Evolutionary conservation across 164 flowering plant species (phyloP), one percentile per base, ranked within the genome.

Genomic region (Brasenia schreberi): DNA sequence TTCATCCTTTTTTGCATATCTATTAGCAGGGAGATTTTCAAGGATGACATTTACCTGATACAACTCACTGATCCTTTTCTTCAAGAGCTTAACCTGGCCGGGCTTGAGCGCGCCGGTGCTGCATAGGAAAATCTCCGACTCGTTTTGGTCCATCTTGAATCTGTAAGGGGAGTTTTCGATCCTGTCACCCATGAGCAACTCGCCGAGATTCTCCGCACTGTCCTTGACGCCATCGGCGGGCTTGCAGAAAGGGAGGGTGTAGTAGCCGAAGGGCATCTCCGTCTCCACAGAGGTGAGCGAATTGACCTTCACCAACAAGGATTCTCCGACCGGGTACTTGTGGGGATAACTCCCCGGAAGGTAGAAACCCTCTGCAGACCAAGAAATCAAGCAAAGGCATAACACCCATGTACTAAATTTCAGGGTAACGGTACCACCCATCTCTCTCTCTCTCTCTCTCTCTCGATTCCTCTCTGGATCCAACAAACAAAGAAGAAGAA

Each of bases 261-360:
- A 88, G 67, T 88, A 88, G 77, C 85, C 76, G 67, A 79, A 88
- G 53, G 95, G 95, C 72, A 88, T 82, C 67, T 88, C 95, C 1
- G 95, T 86, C 6, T 88, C 95, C 42, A 88, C 83, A 2, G 91
- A 88, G 66, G 95, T 88, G 63, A 88, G 62, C 7, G 95, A 88
- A 73, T 88, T 88, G 64, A 88, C 95, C 70, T 88, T 88, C 77
- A 86, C 87, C 0, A 77, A 76, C 52, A 88, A 68, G 7, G 7
- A 7, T 27, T 81, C 84, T 10, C 91, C 85, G 1, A 81, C 61
- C 0, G 0, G 78, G 65, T 89, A 75, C 63, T 87, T 87, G 78
- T 81, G 88, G 17, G 96, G 93, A 69, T 87, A 89, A 74, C 96
- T 89, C 66, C 96, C 96, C 6, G 96, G 96, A n/a, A 89, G 85